phyloP scores from a whole-genome alignment of 768 basidiomycete genomes.

The Infundibulicybe gibba region DNA sequence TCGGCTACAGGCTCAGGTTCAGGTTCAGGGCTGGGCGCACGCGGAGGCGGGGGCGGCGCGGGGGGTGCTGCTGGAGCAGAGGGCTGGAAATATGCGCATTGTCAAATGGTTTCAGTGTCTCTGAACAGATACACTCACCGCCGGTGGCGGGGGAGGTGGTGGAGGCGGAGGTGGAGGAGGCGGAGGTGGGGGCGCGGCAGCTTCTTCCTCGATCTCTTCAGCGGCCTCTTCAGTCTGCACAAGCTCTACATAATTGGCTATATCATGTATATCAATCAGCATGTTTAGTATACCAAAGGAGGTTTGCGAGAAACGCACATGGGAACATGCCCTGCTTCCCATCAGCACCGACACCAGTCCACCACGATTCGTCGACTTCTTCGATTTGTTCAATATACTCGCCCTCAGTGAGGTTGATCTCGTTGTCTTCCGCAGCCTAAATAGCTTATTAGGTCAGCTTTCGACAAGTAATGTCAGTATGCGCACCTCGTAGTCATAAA shows the following conservation, averaged over 20 bases:
- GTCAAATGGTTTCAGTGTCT: neutral
- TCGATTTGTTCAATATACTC: slow-evolving; percentile 82
- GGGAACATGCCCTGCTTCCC: slow-evolving; percentile 88
- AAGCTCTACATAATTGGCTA: slow-evolving; percentile 87
- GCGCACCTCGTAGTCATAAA: slow-evolving; percentile 76
- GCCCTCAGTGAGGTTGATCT: slow-evolving; percentile 76
- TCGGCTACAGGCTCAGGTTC: slow-evolving; percentile 35
- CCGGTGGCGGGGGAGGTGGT: slow-evolving; percentile 42
- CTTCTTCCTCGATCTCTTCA: slow-evolving; percentile 35
- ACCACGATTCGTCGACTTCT: slow-evolving; percentile 89
- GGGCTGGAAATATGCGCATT: slow-evolving; percentile 23
- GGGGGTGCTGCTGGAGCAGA: slow-evolving; percentile 37
- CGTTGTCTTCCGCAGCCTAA: slow-evolving; percentile 82
- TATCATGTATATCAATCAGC: neutral
- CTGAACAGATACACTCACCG: slow-evolving; percentile 24
- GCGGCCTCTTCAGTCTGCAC: slow-evolving; percentile 36
- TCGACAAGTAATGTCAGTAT: neutral
- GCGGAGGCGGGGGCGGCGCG: slow-evolving; percentile 34
- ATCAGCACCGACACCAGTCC: slow-evolving; percentile 69
- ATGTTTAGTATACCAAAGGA: neutral
- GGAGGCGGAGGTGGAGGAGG: slow-evolving; percentile 52
- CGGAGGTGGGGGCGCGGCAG: slow-evolving; percentile 51
- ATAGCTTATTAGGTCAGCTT: neutral
- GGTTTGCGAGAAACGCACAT: slow-evolving; percentile 36
- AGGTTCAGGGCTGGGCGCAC: slow-evolving; percentile 45